Base-by-base conservation (phyloP, 1,284 basidiomycete genomes). In the Melampsora americana region DNA sequence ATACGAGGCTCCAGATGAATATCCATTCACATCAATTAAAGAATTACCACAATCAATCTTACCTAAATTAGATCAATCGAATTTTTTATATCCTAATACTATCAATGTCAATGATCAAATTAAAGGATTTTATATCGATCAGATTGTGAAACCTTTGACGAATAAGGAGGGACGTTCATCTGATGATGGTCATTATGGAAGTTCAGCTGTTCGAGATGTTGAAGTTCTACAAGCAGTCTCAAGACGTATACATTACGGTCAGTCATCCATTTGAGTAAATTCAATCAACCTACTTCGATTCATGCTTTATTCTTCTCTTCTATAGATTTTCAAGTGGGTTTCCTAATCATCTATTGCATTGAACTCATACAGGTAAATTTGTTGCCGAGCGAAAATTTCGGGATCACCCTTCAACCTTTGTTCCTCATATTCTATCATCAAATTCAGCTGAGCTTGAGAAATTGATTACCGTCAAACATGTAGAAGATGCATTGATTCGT, bases 151-250 rank as follows among this genome's bases (percentile, higher is more conserved):
- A 1, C 87, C 89, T 77, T 92, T 95, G 80, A 91, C 93, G 9
- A 85, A 86, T 60, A 86, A 85, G 20, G 88, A 90, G 16, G 87
- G 85, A 64, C 89, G 89, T 80, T 87, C 86, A 81, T 89, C 91
- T 80, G 92, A 95, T 83, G 93, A 95, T 80, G 93, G 93, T n/a
- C 98, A 99, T 84, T 97, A 99, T 83, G 96, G 96, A 32, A 93
- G 90, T 80, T 90, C 94, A 0, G 93, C 94, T 0, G 94, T 92
- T 44, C 87, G 96, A 77, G 96, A 99, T 82, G 89, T 98, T 56
- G 95, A 98, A 83, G 90, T 95, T 2, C 87, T 99, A 11, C 93
- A 96, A 81, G 90, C 94, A 26, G 89, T 99, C 79, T 93, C 90
- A 83, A 90, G 97, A 83, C 89, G 96, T 48, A 94, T 99, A 69